Percentiles rank a stretch among this genome's conserved stretches.
These are phyloP conservation scores for Globisporangium uncinulatum DNA, from an alignment of 352 stramenopile species.

Conservation along the genomic window DNA sequence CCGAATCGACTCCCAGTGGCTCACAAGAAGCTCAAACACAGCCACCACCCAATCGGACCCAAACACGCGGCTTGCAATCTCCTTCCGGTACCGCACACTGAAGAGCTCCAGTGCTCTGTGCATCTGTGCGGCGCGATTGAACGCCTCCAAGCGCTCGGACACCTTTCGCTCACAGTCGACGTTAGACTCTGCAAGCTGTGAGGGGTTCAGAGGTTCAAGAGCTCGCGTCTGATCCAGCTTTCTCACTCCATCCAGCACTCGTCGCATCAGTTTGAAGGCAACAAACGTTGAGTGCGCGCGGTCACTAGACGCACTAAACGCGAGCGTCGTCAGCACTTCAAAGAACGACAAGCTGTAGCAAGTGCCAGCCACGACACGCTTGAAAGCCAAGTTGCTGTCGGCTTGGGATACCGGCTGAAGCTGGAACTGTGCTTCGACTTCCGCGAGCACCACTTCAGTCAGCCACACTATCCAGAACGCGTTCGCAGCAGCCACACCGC, in stretches of 20 bases:
- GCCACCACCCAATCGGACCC: slow-evolving; percentile 25
- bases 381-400: not conserved
- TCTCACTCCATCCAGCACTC: slow-evolving; percentile 1
- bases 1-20: slow-evolving; percentile 13
- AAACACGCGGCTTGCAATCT: slow-evolving; percentile 23
- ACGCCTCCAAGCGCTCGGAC: not conserved
- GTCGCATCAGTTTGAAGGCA: slow-evolving; percentile 22
- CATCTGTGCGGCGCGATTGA: slow-evolving; percentile 17
- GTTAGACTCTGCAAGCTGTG: not conserved
- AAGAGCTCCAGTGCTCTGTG: slow-evolving; percentile 25
- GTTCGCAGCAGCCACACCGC: not conserved
- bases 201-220: not conserved
- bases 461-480: slow-evolving; percentile 32
- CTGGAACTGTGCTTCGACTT: not conserved
- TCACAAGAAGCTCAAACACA: slow-evolving; percentile 26
- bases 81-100: slow-evolving; percentile 21
- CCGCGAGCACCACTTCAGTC: slow-evolving; percentile 14
- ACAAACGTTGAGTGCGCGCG: slow-evolving; percentile 24
- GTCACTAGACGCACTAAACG: slow-evolving; percentile 1
- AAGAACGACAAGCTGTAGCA: slow-evolving; percentile 26
- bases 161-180: not conserved
- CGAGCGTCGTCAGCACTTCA: slow-evolving; percentile 20
- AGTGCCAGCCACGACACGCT: not conserved
- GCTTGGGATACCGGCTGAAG: not conserved
- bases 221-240: not conserved